These are phyloP conservation scores for Aspergillus vadensis DNA, from an alignment of 2,329 filamentous ascomycete species.

Conservation along the genomic window DNA sequence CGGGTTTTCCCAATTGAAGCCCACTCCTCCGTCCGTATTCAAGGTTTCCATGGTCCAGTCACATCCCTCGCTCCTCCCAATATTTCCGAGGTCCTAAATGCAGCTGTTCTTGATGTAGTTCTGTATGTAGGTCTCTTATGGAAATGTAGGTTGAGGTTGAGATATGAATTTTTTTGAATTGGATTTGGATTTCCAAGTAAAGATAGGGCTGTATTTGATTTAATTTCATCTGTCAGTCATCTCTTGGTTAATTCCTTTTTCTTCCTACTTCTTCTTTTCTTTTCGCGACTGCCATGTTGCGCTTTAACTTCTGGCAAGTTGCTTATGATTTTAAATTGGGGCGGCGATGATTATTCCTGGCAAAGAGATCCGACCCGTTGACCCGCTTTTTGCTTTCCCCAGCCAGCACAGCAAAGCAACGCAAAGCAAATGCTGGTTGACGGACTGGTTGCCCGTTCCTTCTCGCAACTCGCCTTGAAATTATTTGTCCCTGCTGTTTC, in stretches of 20 bases:
- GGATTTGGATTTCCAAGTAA: too few relatives aligned
- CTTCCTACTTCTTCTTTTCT: neutral
- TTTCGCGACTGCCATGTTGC: neutral
- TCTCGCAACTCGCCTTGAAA: neutral
- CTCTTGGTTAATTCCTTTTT: neutral
- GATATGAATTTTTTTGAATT: too few relatives aligned
- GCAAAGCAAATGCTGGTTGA: neutral
- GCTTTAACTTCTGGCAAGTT: neutral
- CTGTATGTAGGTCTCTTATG: too few relatives aligned
- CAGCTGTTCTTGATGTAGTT: neutral
- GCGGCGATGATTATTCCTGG: conserved; percentile 4
- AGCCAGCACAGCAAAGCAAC: conserved; percentile 9
- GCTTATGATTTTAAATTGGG: neutral
- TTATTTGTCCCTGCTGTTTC: neutral
- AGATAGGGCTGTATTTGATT: neutral
- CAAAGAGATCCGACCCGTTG: conserved; percentile 11
- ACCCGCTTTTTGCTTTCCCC: conserved; percentile 13
- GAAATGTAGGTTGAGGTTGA: too few relatives aligned
- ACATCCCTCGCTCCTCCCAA: neutral
- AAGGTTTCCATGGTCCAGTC: neutral
- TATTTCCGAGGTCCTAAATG: neutral
- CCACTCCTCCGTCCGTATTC: neutral
- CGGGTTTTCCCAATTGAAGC: neutral
- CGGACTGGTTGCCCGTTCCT: neutral
- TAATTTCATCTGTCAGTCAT: neutral